Conservation (phyloP, 1,284 basidiomycete genomes). For the Ustilago bromivora region DNA sequence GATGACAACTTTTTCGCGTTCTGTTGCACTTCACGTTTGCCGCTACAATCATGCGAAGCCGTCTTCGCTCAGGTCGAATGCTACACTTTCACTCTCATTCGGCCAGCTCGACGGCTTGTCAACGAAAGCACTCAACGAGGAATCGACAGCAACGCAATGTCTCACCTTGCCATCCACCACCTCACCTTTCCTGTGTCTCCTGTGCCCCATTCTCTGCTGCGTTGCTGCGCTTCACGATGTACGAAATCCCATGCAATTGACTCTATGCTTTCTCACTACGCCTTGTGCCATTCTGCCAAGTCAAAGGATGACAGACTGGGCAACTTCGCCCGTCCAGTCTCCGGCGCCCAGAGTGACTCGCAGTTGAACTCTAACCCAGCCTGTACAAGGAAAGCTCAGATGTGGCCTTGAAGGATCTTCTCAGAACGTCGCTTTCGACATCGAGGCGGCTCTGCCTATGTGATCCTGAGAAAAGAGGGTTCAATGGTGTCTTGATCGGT, state of each 20-base stretch:
- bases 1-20: not conserved
- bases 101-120: not conserved
- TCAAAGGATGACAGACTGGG: too few species aligned
- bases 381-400: too few species aligned
- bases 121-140: not conserved
- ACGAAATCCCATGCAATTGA: conserved; percentile 41
- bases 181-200: conserved; percentile 8
- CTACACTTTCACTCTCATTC: not conserved
- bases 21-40: not conserved
- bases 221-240: conserved; percentile 37
- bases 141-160: not conserved
- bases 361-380: too few species aligned
- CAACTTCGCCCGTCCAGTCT: too few species aligned
- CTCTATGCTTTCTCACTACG: not conserved
- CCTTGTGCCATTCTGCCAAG: not conserved
- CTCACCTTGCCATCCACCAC: not conserved
- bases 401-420: not conserved
- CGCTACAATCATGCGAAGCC: not conserved
- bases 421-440: not conserved
- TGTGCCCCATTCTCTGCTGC: conserved; percentile 12
- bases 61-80: not conserved
- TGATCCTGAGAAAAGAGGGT: not conserved
- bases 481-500: conserved; percentile 19
- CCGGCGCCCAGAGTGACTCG: too few species aligned
- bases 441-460: not conserved